Base-by-base conservation (phyloP, 1,284 basidiomycete genomes). In the Neonothopanus nambi region DNA sequence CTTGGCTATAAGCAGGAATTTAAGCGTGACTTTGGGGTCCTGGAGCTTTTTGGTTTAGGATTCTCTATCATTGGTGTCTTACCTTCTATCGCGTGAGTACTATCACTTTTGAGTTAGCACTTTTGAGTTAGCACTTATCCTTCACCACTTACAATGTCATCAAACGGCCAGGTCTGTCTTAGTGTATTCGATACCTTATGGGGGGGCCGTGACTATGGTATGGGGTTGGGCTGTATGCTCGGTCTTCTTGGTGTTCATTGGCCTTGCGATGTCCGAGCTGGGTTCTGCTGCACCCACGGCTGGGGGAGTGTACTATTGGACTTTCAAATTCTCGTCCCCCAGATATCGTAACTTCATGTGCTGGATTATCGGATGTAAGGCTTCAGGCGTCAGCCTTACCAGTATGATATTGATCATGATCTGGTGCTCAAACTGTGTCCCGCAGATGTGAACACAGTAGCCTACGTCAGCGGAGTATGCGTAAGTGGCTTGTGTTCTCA, bases 381-480 rank as follows among this genome's bases (percentile, higher is more conserved):
- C 17, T 11, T n/a, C 11, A 5, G 13, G 30, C 8, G 3, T 20
- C 21, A 37, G n/a, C 23, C 24, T n/a, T 35, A 33, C 30, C 30
- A 33, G 9, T 2, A 28, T 28, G 13, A 13, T 33, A 9, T 11
- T 13, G 30, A 33, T 46, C 47, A 13, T 28, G 36, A 9, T 36
- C 35, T 49, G 15, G 7, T 8, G 6, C 5, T 42, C n/a, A 5
- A 8, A 20, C 24, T 18, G 21, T 15, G 5, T 43, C 33, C 15
- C 15, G 1, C 24, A 90, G 87, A 90, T 62, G 72, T 85, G 0
- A 90, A 90, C 57, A 88, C 87, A 0, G 75, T 91, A 30, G 87
- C 87, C 1, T 83, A 81, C 26, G 80, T 91, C 52, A 70, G 85
- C 0, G 68, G 78, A 4, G 73, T 90, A 0, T 86, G 90, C 0